Conservation (phyloP, 2,329 filamentous ascomycete species). For the Colletotrichum incanum region DNA sequence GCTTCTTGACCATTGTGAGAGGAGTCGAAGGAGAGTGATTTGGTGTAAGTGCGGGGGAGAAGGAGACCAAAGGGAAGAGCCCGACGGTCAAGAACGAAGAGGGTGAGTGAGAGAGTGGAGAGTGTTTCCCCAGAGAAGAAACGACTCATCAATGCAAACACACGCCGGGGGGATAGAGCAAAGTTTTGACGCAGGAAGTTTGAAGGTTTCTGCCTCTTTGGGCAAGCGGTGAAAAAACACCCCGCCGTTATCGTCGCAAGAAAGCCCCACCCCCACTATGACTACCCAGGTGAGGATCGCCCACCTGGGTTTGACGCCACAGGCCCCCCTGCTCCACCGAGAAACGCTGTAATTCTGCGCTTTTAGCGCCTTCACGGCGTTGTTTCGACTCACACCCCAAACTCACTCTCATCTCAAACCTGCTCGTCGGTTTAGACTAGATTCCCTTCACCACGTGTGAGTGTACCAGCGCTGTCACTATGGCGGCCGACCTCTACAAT, state of each 20-base stretch:
- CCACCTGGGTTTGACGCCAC: slow-evolving; percentile 18
- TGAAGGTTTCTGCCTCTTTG: slow-evolving; percentile 21
- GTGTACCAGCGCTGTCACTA: slow-evolving; percentile 1
- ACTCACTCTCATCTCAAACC: background rate
- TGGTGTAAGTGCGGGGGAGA: slow-evolving; percentile 12
- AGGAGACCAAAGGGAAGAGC: slow-evolving; percentile 6
- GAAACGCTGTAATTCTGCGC: slow-evolving; percentile 32
- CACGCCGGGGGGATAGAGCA: slow-evolving; percentile 26
- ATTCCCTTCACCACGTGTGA: background rate
- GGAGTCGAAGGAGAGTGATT: background rate
- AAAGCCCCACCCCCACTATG: slow-evolving; percentile 40
- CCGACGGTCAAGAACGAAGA: slow-evolving; percentile 8
- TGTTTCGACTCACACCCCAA: slow-evolving; percentile 1
- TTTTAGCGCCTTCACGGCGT: background rate
- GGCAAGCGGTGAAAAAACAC: slow-evolving; percentile 30
- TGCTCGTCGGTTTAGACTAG: background rate
- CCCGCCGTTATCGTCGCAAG: slow-evolving; percentile 36
- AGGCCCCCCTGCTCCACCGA: slow-evolving; percentile 36
- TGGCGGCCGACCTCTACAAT: slow-evolving; percentile 36
- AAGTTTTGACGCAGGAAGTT: slow-evolving; percentile 37
- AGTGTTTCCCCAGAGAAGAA: slow-evolving; percentile 29
- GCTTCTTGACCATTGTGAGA: slow-evolving; percentile 50
- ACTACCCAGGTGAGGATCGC: slow-evolving; percentile 14
- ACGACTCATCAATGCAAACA: slow-evolving; percentile 36
- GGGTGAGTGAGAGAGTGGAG: slow-evolving; percentile 14